phyloP scores from a whole-genome alignment of 176 grass and related monocot genomes.

The Canna indica region DNA sequence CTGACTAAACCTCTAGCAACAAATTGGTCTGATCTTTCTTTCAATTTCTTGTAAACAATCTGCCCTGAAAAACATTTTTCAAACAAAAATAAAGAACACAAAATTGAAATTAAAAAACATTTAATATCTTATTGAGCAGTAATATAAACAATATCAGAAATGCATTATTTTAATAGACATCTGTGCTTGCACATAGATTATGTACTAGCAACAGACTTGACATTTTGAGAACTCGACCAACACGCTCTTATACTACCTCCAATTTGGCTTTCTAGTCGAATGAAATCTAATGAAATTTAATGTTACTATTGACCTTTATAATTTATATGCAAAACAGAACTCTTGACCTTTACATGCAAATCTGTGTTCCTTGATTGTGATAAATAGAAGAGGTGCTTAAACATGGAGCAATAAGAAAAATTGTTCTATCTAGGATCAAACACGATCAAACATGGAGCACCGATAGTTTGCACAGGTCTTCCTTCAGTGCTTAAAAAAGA shows the following conservation, averaged over 20 bases:
- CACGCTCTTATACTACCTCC: not conserved
- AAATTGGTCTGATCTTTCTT: constrained; percentile 53
- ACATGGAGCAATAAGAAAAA: not conserved
- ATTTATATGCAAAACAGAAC: not conserved
- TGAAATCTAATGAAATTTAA: not conserved
- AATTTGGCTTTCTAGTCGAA: not conserved
- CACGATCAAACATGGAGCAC: no score
- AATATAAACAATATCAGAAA: not conserved
- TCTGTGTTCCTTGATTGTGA: not conserved
- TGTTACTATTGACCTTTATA: not conserved
- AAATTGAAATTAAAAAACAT: not conserved
- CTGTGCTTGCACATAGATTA: not conserved
- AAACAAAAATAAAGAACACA: not conserved
- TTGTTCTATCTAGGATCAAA: not conserved
- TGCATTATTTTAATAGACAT: not conserved
- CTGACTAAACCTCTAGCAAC: constrained; percentile 52
- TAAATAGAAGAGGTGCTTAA: not conserved
- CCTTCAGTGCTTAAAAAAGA: no score
- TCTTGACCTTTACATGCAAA: not conserved
- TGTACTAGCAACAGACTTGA: not conserved
- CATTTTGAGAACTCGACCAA: no score
- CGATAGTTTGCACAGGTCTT: no score
- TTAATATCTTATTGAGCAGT: not conserved
- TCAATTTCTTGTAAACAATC: constrained; percentile 84
- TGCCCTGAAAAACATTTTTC: constrained; percentile 36